These are phyloP conservation scores for Mycena sp. DNA, from an alignment of 1,284 basidiomycete genomes.

Conservation along the genomic window DNA sequence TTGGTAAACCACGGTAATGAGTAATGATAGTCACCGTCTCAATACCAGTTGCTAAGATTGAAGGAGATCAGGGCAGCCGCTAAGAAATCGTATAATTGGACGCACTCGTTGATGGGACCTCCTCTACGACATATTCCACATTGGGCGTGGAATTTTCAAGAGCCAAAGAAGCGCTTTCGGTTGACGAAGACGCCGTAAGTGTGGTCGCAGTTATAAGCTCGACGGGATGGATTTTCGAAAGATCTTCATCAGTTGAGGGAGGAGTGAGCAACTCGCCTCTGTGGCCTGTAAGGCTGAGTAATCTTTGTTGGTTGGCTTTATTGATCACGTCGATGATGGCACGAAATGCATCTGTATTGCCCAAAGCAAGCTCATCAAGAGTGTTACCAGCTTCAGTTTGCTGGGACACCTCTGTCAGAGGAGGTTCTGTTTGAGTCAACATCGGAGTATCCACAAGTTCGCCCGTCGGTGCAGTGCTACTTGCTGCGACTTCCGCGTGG, in stretches of 20 bases:
- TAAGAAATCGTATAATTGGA: neutral
- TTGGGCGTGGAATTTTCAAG: neutral
- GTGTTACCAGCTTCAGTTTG: too few relatives aligned
- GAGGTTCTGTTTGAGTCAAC: too few relatives aligned
- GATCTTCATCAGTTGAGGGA: neutral
- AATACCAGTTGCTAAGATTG: slow-evolving; percentile 12
- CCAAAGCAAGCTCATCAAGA: too few relatives aligned
- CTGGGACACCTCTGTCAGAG: too few relatives aligned
- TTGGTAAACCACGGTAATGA: slow-evolving; percentile 12
- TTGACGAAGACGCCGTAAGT: too few relatives aligned
- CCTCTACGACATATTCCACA: neutral
- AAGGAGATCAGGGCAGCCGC: neutral
- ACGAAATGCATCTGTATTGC: neutral
- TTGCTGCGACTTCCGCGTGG: too few relatives aligned
- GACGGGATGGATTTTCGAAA: neutral
- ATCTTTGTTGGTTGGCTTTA: neutral
- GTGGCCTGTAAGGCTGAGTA: neutral
- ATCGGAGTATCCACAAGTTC: too few relatives aligned
- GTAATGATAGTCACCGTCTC: slow-evolving; percentile 9
- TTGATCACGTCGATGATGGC: neutral
- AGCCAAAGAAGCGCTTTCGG: neutral
- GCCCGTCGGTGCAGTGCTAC: too few relatives aligned
- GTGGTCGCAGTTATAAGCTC: neutral
- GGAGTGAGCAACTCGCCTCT: neutral
- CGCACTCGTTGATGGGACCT: slow-evolving; percentile 10